These are phyloP conservation scores for Trametes hirsuta DNA, from an alignment of 1,284 basidiomycete species.

Conservation along the genomic window DNA sequence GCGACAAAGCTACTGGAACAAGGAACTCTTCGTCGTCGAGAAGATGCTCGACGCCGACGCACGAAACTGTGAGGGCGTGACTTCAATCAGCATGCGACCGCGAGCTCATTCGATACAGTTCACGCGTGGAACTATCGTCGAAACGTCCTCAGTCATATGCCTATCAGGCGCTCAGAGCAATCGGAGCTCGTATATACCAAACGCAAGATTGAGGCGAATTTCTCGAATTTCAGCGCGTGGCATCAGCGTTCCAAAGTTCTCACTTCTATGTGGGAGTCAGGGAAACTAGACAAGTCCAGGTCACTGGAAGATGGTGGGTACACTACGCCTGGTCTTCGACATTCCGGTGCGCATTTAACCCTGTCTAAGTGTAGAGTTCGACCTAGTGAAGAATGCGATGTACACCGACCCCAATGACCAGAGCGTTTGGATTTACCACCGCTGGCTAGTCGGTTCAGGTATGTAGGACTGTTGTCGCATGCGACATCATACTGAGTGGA, in stretches of 20 bases:
- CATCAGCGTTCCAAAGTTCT: slow-evolving; percentile 93
- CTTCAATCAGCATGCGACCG: not conserved
- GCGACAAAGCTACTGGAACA: slow-evolving; percentile 80
- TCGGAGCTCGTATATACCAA: slow-evolving; percentile 84
- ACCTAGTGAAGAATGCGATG: slow-evolving; percentile 90
- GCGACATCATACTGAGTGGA: not conserved
- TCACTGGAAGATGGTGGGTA: slow-evolving; percentile 69
- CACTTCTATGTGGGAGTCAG: slow-evolving; percentile 65
- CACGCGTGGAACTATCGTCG: slow-evolving; percentile 92
- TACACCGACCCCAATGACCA: slow-evolving; percentile 98
- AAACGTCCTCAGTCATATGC: slow-evolving; percentile 77
- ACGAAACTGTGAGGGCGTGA: slow-evolving; percentile 76
- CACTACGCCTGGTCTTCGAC: not conserved
- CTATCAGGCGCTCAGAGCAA: slow-evolving; percentile 51
- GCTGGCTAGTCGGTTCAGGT: slow-evolving; percentile 90
- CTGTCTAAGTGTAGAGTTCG: slow-evolving; percentile 67
- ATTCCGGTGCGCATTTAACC: not conserved
- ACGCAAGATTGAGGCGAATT: slow-evolving; percentile 91
- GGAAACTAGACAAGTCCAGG: slow-evolving; percentile 50
- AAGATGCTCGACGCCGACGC: slow-evolving; percentile 88
- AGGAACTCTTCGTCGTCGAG: slow-evolving; percentile 84
- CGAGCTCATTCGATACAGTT: slow-evolving; percentile 52
- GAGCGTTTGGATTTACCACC: slow-evolving; percentile 97
- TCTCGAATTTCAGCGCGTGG: slow-evolving; percentile 99
- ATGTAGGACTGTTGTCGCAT: slow-evolving; percentile 20